Conservation (phyloP, 768 basidiomycete species). For the Lentinula aciculospora region DNA sequence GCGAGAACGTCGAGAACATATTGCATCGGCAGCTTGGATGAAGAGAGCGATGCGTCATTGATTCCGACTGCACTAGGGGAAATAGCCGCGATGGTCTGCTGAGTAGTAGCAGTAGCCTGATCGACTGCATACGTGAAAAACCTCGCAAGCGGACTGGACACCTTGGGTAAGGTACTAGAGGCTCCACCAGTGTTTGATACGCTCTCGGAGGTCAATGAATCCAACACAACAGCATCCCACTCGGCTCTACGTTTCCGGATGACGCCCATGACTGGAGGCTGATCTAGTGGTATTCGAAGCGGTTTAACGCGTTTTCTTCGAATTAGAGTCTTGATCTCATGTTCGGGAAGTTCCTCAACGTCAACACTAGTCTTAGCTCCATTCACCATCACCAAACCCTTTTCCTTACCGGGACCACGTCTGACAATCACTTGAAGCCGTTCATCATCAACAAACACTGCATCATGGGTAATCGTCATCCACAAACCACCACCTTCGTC, state of each 20-base stretch:
- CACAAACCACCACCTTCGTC: conserved; percentile 88
- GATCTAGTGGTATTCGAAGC: conserved; percentile 84
- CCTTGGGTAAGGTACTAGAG: conserved; percentile 40
- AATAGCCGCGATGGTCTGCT: conserved; percentile 74
- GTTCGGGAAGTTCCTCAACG: conserved; percentile 80
- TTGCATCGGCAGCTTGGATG: conserved; percentile 67
- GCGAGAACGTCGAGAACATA: conserved; percentile 78
- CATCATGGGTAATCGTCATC: conserved; percentile 88
- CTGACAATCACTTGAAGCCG: conserved; percentile 71
- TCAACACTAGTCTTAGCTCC: conserved; percentile 82
- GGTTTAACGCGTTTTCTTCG: conserved; percentile 87
- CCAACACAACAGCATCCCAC: conserved; percentile 55
- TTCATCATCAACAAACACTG: conserved; percentile 71
- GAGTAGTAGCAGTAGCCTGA: conserved; percentile 67
- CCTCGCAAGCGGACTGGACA: conserved; percentile 63
- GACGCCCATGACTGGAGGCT: conserved; percentile 75
- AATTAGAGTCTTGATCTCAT: conserved; percentile 76
- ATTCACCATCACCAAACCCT: conserved; percentile 83
- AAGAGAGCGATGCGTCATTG: conserved; percentile 37
- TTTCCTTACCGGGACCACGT: conserved; percentile 72
- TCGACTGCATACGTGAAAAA: conserved; percentile 75
- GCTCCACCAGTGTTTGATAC: conserved; percentile 10
- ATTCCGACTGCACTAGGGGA: conserved; percentile 46
- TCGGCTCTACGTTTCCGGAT: conserved; percentile 67
- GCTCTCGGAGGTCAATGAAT: conserved; percentile 14